Evolutionary conservation across 148 eudicot species (phyloP).

Genomic region (Chenopodium formosanum): DNA sequence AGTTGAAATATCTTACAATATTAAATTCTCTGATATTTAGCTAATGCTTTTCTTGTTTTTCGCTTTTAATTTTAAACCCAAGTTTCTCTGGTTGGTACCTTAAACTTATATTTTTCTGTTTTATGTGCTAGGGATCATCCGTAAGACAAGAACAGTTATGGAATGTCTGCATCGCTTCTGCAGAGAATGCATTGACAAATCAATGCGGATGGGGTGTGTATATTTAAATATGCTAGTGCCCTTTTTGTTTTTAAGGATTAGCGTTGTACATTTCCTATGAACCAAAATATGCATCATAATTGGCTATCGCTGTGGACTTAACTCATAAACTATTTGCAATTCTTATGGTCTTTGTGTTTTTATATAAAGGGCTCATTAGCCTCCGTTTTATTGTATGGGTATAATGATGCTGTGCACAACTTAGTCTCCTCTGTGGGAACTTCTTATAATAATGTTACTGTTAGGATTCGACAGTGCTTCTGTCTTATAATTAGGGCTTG

Average conservation of each 20-base stretch:
- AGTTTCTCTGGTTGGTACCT: neutral
- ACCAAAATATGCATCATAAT: neutral
- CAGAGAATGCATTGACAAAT: constrained; percentile 98
- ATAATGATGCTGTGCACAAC: neutral
- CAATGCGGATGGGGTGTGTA: constrained; percentile 93
- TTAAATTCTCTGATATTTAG: constrained; percentile 8
- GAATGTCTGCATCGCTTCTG: constrained; percentile 98
- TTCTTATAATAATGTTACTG: neutral
- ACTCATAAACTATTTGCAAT: neutral
- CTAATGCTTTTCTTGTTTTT: neutral
- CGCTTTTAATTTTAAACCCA: neutral
- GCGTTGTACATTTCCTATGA: neutral
- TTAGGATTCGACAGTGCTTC: neutral
- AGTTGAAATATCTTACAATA: neutral
- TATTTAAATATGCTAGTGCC: constrained; percentile 4
- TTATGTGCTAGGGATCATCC: constrained; percentile 66
- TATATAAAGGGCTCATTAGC: neutral
- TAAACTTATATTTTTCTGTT: constrained; percentile 3
- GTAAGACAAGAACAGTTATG: constrained; percentile 97
- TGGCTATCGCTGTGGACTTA: neutral
- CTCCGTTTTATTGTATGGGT: neutral
- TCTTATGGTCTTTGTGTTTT: neutral
- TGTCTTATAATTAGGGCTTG: neutral
- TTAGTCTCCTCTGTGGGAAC: neutral
- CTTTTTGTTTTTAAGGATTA: neutral